Percentiles rank a stretch among this genome's conserved stretches.
phyloP scores from a whole-genome alignment of 768 basidiomycete genomes.

The Rhodotorula diobovata region DNA sequence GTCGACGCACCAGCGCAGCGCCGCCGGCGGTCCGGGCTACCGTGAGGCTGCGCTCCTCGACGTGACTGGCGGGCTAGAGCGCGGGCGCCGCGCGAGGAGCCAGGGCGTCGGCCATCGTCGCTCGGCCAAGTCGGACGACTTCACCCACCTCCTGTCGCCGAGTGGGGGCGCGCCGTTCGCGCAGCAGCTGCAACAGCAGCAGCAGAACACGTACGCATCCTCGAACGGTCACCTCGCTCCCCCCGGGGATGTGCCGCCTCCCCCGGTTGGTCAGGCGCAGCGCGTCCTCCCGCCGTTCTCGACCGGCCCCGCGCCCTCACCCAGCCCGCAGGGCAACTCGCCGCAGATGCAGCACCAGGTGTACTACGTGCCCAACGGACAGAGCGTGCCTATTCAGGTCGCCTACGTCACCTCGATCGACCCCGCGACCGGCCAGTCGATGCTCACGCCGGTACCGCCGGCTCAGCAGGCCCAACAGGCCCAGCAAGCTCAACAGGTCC shows the following conservation, averaged over 20 bases:
- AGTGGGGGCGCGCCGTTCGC: background rate
- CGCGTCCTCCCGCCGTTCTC: background rate
- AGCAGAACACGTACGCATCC: background rate
- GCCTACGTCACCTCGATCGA: background rate
- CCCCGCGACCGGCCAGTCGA: background rate
- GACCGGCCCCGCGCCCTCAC: background rate
- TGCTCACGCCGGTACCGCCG: background rate
- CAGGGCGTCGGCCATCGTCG: slow-evolving; percentile 22
- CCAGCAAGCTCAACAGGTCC: background rate
- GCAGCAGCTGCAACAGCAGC: background rate
- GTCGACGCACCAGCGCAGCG: background rate
- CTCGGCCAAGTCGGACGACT: slow-evolving; percentile 26
- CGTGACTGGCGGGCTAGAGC: background rate
- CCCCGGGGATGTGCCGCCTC: background rate
- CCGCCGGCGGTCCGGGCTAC: slow-evolving; percentile 5
- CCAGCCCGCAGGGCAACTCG: no score
- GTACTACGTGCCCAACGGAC: background rate
- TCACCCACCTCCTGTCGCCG: slow-evolving; percentile 23
- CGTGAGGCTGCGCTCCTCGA: slow-evolving; percentile 22
- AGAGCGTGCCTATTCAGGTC: background rate
- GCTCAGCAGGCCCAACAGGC: background rate
- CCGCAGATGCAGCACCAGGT: background rate
- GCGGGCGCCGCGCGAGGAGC: slow-evolving; percentile 5
- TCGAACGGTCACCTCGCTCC: slow-evolving; percentile 8
- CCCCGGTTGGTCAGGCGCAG: background rate